phyloP scores from a whole-genome alignment of 305 asterid genomes.

The Fraxinus paxiana region DNA sequence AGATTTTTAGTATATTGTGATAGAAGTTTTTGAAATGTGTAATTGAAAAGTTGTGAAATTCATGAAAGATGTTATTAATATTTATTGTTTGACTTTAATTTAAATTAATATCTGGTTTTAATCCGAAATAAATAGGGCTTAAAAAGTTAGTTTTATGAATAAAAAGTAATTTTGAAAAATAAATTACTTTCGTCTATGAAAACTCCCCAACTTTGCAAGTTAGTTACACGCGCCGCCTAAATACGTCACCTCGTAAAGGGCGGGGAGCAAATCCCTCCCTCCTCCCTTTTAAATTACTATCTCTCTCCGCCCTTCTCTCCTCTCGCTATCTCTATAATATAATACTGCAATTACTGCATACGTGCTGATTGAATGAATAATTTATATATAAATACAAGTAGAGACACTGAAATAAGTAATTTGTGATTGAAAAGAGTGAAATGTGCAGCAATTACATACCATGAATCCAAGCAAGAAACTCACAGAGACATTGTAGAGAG shows the following conservation, averaged over 20 bases:
- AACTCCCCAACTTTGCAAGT: slow-evolving; percentile 22
- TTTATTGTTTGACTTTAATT: no score
- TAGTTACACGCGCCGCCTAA: slow-evolving; percentile 29
- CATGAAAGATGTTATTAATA: no score
- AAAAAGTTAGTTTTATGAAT: background rate
- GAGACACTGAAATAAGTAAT: slow-evolving; percentile 13
- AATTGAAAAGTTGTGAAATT: no score
- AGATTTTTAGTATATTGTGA: no score
- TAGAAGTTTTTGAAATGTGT: no score
- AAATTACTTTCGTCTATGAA: background rate
- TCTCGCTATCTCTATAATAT: slow-evolving; percentile 1
- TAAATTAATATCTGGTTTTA: no score
- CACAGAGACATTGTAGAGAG: slow-evolving; percentile 27
- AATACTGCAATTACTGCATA: background rate
- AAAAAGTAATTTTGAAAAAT: background rate
- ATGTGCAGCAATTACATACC: slow-evolving; percentile 15
- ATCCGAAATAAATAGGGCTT: no score
- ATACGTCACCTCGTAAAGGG: slow-evolving; percentile 46
- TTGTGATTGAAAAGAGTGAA: background rate
- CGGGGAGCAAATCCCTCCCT: slow-evolving; percentile 35
- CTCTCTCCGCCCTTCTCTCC: background rate
- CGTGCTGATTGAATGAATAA: slow-evolving; percentile 24
- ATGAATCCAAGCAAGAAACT: slow-evolving; percentile 39
- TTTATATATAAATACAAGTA: background rate
- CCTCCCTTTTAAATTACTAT: slow-evolving; percentile 5